phyloP scores from a whole-genome alignment of 2,329 filamentous ascomycete species.

The Bertia moriformis region DNA sequence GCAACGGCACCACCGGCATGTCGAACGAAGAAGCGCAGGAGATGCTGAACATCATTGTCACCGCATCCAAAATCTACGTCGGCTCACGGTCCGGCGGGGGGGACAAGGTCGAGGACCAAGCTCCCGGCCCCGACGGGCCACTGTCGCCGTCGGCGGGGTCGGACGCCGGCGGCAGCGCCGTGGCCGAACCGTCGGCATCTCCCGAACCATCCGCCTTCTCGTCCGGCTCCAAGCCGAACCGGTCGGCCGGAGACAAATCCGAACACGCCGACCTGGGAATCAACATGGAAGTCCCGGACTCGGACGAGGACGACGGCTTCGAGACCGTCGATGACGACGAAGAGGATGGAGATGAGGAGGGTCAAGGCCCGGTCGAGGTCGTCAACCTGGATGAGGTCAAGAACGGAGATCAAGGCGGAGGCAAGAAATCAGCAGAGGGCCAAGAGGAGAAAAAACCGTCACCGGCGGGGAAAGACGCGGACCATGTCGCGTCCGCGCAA shows the following conservation, averaged over 20 bases:
- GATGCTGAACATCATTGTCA: slow-evolving; percentile 31
- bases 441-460: slow-evolving; percentile 1
- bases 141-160: not conserved
- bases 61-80: slow-evolving; percentile 34
- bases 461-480: slow-evolving; percentile 4
- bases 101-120: slow-evolving; percentile 2
- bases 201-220: too few species aligned
- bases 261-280: not conserved
- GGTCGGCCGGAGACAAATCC: slow-evolving; percentile 12
- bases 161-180: not conserved
- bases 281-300: not conserved
- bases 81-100: slow-evolving; percentile 15
- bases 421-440: slow-evolving; percentile 5
- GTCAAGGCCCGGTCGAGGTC: slow-evolving; percentile 1
- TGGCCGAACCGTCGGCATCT: too few species aligned
- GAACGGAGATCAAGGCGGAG: slow-evolving; percentile 1
- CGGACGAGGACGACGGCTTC: slow-evolving; percentile 2
- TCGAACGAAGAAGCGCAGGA: slow-evolving; percentile 23
- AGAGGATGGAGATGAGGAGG: slow-evolving; percentile 1
- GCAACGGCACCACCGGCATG: slow-evolving; percentile 18
- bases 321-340: slow-evolving; percentile 3
- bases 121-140: slow-evolving; percentile 1
- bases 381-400: slow-evolving; percentile 2
- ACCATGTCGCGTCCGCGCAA: slow-evolving; percentile 5
- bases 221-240: too few species aligned